phyloP scores from a whole-genome alignment of 441 rosid genomes.

The Geranium incanum region DNA sequence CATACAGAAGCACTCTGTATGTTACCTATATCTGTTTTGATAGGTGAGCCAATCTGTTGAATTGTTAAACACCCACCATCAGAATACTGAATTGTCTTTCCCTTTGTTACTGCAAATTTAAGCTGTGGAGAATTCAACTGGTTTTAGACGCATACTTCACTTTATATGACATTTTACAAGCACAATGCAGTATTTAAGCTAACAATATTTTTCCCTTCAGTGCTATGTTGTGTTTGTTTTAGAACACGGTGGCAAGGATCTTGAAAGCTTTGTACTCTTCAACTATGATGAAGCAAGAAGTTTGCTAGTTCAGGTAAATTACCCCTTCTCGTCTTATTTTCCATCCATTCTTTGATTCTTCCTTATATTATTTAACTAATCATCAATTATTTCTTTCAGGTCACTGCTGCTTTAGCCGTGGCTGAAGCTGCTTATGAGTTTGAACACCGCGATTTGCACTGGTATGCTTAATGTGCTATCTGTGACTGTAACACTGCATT shows the following conservation, averaged over 20 bases:
- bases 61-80: neutral
- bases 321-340: neutral
- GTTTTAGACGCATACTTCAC: neutral
- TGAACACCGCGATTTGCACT: constrained; percentile 89
- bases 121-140: neutral
- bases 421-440: constrained; percentile 95
- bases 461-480: constrained; percentile 36
- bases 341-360: neutral
- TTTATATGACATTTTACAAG: neutral
- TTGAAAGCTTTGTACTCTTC: constrained; percentile 75
- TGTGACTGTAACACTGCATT: constrained; percentile 3
- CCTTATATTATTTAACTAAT: constrained; percentile 10
- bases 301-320: constrained; percentile 65
- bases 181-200: neutral
- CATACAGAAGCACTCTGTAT: neutral
- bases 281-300: constrained; percentile 78
- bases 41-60: neutral
- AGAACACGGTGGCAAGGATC: constrained; percentile 94
- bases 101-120: neutral
- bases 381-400: constrained; percentile 37
- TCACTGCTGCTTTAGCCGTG: constrained; percentile 74
- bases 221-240: constrained; percentile 75
- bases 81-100: neutral
- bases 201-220: constrained; percentile 38
- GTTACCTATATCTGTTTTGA: neutral